Percentiles rank a stretch among this genome's conserved stretches.
These are phyloP conservation scores for Leptographium procerum DNA, from an alignment of 2,329 filamentous ascomycete genomes.

Conservation along the genomic window DNA sequence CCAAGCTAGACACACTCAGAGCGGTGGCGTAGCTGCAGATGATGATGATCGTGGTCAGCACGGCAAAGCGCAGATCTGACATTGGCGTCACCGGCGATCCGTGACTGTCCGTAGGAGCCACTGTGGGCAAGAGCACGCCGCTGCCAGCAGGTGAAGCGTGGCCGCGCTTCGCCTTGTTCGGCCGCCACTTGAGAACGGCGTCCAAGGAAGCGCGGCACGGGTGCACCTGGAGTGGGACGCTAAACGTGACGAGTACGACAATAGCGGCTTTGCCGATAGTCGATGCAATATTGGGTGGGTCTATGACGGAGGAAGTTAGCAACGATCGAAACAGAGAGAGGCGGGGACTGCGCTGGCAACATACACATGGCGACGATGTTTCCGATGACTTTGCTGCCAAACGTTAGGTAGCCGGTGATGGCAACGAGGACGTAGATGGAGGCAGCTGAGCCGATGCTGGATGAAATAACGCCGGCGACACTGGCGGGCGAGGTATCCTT, in stretches of 20 bases:
- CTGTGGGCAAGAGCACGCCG: slow-evolving; percentile 30
- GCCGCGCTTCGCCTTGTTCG: slow-evolving; percentile 32
- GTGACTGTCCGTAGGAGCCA: slow-evolving; percentile 31
- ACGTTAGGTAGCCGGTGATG: slow-evolving; percentile 91
- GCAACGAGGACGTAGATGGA: slow-evolving; percentile 82
- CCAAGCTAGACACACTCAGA: slow-evolving; percentile 80
- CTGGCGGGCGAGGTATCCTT: slow-evolving; percentile 66
- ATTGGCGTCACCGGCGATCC: slow-evolving; percentile 52
- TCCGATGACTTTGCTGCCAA: slow-evolving; percentile 76
- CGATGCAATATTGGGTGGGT: slow-evolving; percentile 64
- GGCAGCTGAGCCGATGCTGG: slow-evolving; percentile 82
- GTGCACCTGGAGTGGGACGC: slow-evolving; percentile 89
- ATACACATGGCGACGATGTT: slow-evolving; percentile 92
- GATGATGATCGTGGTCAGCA: slow-evolving; percentile 79
- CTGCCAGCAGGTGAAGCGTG: slow-evolving; percentile 23
- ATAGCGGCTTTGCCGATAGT: slow-evolving; percentile 94
- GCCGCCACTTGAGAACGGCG: slow-evolving; percentile 47
- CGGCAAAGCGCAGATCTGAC: slow-evolving; percentile 76
- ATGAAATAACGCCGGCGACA: slow-evolving; percentile 65
- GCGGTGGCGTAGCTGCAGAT: slow-evolving; percentile 77
- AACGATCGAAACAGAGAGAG: background rate
- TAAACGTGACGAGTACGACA: slow-evolving; percentile 91
- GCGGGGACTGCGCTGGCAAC: slow-evolving; percentile 20
- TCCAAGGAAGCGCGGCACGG: slow-evolving; percentile 92
- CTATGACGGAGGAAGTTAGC: slow-evolving; percentile 21